Percentiles rank a stretch among this genome's conserved stretches.
These are phyloP conservation scores for Corymbia citriodora DNA, from an alignment of 441 rosid species.

Conservation along the genomic window DNA sequence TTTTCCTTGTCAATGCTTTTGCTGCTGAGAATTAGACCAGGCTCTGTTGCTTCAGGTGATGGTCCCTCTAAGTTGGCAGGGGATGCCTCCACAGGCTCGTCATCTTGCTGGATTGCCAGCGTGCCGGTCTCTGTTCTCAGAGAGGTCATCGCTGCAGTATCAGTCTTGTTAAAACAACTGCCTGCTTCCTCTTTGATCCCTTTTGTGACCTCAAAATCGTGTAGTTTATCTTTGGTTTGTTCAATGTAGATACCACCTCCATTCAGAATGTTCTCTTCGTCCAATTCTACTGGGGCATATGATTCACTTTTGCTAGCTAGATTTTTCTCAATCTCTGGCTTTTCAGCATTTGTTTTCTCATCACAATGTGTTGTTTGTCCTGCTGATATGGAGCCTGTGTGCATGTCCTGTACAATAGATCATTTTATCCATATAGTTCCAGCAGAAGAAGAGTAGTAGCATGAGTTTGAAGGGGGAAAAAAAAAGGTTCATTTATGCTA, in stretches of 20 bases:
- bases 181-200: constrained; percentile 12
- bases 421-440: background rate
- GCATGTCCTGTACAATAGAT: constrained; percentile 26
- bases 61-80: background rate
- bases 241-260: background rate
- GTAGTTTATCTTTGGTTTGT: background rate
- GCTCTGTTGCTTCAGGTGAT: constrained; percentile 7
- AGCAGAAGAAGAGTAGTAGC: background rate
- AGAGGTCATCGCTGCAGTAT: background rate
- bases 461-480: background rate
- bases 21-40: constrained; percentile 4
- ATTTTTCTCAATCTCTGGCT: constrained; percentile 4
- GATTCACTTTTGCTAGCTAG: constrained; percentile 10
- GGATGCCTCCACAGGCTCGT: constrained; percentile 1
- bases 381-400: background rate
- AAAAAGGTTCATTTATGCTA: background rate
- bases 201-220: constrained; percentile 8
- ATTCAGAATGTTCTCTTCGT: constrained; percentile 6
- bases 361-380: constrained; percentile 11
- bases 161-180: background rate
- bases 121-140: constrained; percentile 5
- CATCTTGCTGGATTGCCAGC: constrained; percentile 12
- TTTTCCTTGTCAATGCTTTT: background rate
- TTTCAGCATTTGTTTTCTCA: constrained; percentile 17
- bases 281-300: constrained; percentile 1